Percentiles rank a stretch among this genome's conserved stretches.
These are phyloP conservation scores for Ramaria sp. DNA, from an alignment of 768 basidiomycete genomes.

Conservation along the genomic window DNA sequence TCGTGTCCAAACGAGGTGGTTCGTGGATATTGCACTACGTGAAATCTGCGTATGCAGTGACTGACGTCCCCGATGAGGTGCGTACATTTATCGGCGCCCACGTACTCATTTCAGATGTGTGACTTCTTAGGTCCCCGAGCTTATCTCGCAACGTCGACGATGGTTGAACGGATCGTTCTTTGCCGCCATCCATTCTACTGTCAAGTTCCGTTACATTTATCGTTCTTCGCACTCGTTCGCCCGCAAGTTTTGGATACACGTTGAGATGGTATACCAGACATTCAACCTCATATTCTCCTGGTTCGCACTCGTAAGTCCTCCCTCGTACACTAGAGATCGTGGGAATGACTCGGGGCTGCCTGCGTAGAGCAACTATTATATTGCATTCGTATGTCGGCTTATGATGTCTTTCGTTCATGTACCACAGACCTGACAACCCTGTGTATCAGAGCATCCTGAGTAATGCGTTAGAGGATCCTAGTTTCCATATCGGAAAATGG, in stretches of 20 bases:
- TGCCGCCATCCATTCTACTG: slow-evolving; percentile 82
- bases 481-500: slow-evolving; percentile 42
- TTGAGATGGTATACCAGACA: slow-evolving; percentile 85
- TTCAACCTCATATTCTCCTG: slow-evolving; percentile 91
- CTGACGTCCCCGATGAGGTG: slow-evolving; percentile 88
- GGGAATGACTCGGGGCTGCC: neutral
- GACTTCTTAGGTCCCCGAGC: slow-evolving; percentile 59
- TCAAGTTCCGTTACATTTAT: slow-evolving; percentile 95
- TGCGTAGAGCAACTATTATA: slow-evolving; percentile 76
- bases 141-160: slow-evolving; percentile 89
- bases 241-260: slow-evolving; percentile 89
- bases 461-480: slow-evolving; percentile 57
- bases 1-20: slow-evolving; percentile 87
- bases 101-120: neutral
- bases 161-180: slow-evolving; percentile 99
- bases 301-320: slow-evolving; percentile 59
- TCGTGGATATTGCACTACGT: slow-evolving; percentile 95
- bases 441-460: slow-evolving; percentile 43
- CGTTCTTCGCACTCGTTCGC: slow-evolving; percentile 73
- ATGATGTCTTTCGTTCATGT: neutral
- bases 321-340: neutral
- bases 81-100: slow-evolving; percentile 10
- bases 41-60: slow-evolving; percentile 86
- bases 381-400: slow-evolving; percentile 51
- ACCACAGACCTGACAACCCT: neutral